phyloP scores from a whole-genome alignment of 345 rosid species.

The Balakata baccata region DNA sequence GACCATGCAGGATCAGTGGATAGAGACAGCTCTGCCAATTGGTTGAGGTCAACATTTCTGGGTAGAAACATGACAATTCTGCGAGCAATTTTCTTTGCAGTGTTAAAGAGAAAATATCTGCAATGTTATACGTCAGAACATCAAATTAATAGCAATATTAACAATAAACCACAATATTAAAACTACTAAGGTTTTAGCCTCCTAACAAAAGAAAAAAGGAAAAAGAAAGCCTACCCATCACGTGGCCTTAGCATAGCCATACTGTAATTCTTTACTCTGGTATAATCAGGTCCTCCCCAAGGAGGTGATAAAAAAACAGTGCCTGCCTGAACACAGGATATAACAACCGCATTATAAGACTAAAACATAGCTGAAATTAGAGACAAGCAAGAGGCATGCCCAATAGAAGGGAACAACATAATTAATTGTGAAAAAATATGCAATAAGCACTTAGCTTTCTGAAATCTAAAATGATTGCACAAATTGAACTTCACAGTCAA shows the following conservation, averaged over 20 bases:
- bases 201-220: not conserved
- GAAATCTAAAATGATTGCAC: constrained; percentile 1
- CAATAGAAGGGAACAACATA: not conserved
- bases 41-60: constrained; percentile 70
- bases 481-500: not conserved
- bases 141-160: not conserved
- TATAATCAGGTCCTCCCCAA: constrained; percentile 95
- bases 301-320: constrained; percentile 90
- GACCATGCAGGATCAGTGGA: constrained; percentile 63
- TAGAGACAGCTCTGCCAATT: constrained; percentile 75
- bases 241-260: constrained; percentile 80
- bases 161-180: not conserved
- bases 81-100: constrained; percentile 58
- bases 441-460: not conserved
- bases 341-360: constrained; percentile 5
- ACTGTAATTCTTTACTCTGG: constrained; percentile 56
- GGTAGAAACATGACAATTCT: constrained; percentile 84
- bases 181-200: not conserved
- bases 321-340: constrained; percentile 52
- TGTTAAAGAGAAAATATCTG: constrained; percentile 63
- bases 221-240: constrained; percentile 57
- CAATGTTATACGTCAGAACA: constrained; percentile 25
- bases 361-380: not conserved
- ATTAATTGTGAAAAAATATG: not conserved
- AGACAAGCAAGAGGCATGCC: not conserved